These are phyloP conservation scores for Rosa persica DNA, from an alignment of 306 rosid species.

Conservation along the genomic window DNA sequence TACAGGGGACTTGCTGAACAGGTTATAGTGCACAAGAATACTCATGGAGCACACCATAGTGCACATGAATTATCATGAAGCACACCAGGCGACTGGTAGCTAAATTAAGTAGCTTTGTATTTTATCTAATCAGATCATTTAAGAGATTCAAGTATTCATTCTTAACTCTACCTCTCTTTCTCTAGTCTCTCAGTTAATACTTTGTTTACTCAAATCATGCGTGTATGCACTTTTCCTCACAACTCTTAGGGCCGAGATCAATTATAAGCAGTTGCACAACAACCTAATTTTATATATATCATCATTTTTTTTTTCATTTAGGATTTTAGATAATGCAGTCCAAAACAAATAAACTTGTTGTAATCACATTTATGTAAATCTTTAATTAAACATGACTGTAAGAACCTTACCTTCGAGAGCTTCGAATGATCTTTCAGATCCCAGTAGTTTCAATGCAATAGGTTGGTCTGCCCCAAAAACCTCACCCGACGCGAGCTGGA, in stretches of 20 bases:
- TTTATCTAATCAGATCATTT: background rate
- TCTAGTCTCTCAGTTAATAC: background rate
- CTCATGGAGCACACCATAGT: background rate
- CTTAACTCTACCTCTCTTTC: background rate
- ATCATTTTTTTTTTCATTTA: background rate
- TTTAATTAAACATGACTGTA: background rate
- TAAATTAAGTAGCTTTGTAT: background rate
- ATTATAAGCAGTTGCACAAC: background rate
- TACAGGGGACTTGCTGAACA: background rate
- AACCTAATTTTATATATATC: background rate
- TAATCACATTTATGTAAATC: background rate
- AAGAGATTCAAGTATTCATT: background rate
- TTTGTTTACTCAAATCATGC: no score
- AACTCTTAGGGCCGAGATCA: background rate
- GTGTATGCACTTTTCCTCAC: background rate
- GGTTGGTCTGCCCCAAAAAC: constrained; percentile 97
- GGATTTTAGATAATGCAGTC: background rate
- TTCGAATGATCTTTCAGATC: constrained; percentile 85
- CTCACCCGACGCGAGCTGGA: constrained; percentile 93
- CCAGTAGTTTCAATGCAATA: constrained; percentile 79
- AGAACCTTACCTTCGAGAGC: constrained; percentile 87
- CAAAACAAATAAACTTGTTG: background rate
- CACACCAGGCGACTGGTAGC: background rate
- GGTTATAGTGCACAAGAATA: background rate
- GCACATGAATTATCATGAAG: no score